Evolutionary conservation across 2,329 filamentous ascomycete species (phyloP), one percentile per base, ranked within the genome.

Genomic region (Cordyceps tenuipes): DNA sequence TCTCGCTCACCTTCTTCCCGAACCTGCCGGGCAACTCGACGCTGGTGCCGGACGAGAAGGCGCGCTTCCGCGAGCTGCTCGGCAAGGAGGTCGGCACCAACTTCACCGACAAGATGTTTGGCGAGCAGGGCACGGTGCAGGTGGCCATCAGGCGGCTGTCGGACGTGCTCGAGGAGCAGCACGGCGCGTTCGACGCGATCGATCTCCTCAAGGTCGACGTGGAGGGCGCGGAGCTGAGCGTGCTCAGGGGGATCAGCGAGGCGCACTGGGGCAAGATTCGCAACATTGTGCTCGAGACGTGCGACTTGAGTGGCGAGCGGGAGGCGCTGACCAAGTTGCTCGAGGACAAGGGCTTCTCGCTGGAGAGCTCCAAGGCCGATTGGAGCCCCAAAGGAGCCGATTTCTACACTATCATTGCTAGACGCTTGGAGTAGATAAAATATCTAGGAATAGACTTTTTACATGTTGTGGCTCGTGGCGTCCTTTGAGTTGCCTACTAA

Each of bases 141-240:
- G 63, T 68, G 8, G 23, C 19, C 3, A 46, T 57, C 4, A 31
- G 64, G 54, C 41, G 61, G 31, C 64, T 69, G 4, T 67, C 67
- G 4, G 50, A 56, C 12, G 63, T 69, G 19, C 46, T 67, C 50
- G 5, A 19, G 13, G 44, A 39, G 17, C 41, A 56, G n/a, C 17
- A 17, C 8, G 51, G 49, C 5, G 62, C 57, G 15, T 23, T 67
- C 26, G 51, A 50, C 12, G 54, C 58, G 8, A 66, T 69, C 43
- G 66, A 69, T 48, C 46, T 69, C n/a, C 59, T 69, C 52, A 69
- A 69, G 60, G 61, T 69, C 17, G 68, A 69, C 43, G 66, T 69
- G 6, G 67, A 69, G 57, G 64, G 66, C 15, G 62, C 52, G 6
- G 67, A 69, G 52, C 50, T 69, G 17, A 64, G 63, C 2, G 65